Base-by-base conservation (phyloP, 2,329 filamentous ascomycete species). In the Botryosphaeria dothidea region DNA sequence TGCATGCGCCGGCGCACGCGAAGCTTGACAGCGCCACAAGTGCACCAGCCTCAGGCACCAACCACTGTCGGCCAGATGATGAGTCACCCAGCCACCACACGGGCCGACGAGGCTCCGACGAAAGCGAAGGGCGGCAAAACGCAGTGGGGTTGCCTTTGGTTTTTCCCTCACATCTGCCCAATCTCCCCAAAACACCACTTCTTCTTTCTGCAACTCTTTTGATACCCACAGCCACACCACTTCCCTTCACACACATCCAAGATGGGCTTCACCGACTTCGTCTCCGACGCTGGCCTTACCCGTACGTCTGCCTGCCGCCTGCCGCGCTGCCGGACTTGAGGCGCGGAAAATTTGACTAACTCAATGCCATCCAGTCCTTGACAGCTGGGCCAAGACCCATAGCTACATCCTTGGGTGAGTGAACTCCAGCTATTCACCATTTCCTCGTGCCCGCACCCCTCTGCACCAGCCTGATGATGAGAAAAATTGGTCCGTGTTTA, bases 401-500 rank as follows among this genome's bases (percentile, higher is more conserved):
- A 91, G 88, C 82, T 94, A 94, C 84, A 89, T 94, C 75, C 83
- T 89, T 82, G 91, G 91, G 91, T 93, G 90, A 78, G 91, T 88
- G 69, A 68, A 70, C 70, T 70, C 72, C 65, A 64, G 63, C 66
- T 17, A 17, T 46, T 9, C 41, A 58, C 15, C 41, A 11, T 58
- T 57, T 49, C 46, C 62, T 60, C 65, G 66, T 51, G 51, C 56
- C 66, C 68, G 66, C 67, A 65, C 67, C 68, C 60, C 70, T 65
- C 69, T 29, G 31, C 66, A 66, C 68, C 69, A 70, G 69, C 69
- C 79, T 77, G 73, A 85, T 90, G 91, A 93, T 93, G 91, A 93
- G 85, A 90, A 85, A 84, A 84, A 89, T 93, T 93, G 90, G 92
- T 94, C 92, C 91, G 91, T 94, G 91, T 95, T 94, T 88, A 92